Evolutionary conservation across 345 rosid genomes (phyloP), one percentile per base, ranked within the genome.

Genomic region (Arabidopsis arenosa): DNA sequence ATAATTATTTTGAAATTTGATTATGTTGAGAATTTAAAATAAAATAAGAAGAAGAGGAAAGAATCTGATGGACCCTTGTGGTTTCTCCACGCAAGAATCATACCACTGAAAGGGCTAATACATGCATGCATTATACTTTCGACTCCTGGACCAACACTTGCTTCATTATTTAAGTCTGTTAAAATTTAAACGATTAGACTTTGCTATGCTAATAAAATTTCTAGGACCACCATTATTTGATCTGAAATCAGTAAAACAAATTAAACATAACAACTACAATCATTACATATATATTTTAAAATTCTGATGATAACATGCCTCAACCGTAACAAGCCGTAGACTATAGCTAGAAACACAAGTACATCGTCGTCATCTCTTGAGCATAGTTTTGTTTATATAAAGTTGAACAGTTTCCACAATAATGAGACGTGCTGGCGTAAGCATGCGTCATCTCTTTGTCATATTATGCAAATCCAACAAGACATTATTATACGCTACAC

Each of bases 81-180:
- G 80, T 66, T 79, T 71, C 76, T 83, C 69, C 84, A 82, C 83
- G 87, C 86, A 85, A 75, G 68, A 77, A 85, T 86, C 81, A 89
- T 86, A 80, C 77, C 75, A 84, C 79, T 61, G 49, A 72, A 72
- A 65, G 56, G 44, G 57, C 57, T 49, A 59, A 44, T 72, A 78
- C 77, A 61, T 78, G 78, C 70, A 73, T 66, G 70, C 70, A 78
- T 78, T 53, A 60, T 52, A 52, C 51, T 48, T 76, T 70, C 75
- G 65, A 43, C 48, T 49, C 45, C 23, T 77, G 68, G 71, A 57
- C 80, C 76, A 77, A 66, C 63, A 59, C 7, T 54, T 68, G 35
- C 63, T 44, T 61, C 37, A 23, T 68, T 43, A 44, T 33, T 66
- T 45, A 28, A 60, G 37, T 68, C 59, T 5, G 3, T 54, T 7